phyloP scores from a whole-genome alignment of 106 monocot species.

The Dendrobium catenatum region DNA sequence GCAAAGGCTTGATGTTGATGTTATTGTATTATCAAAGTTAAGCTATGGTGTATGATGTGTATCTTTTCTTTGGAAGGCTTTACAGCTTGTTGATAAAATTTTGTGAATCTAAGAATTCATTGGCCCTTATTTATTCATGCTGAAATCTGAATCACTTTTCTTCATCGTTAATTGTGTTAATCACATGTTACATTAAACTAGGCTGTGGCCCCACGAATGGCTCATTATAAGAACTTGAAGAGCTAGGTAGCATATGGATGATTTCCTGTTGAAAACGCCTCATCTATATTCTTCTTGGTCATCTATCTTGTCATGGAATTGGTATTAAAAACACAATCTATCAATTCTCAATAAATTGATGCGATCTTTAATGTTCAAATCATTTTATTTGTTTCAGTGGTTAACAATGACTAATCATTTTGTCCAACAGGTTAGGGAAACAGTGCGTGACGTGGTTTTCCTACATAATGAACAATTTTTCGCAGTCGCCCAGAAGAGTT shows the following conservation, averaged over 20 bases:
- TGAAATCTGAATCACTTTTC: background rate
- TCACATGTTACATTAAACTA: background rate
- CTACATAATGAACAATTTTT: slow-evolving; percentile 81
- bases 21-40: background rate
- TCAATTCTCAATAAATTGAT: background rate
- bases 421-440: slow-evolving; percentile 79
- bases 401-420: slow-evolving; percentile 3
- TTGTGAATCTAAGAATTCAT: background rate
- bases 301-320: background rate
- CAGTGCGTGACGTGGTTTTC: slow-evolving; percentile 80
- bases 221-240: background rate
- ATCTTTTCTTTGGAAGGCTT: background rate
- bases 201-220: background rate
- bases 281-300: background rate
- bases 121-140: background rate
- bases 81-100: background rate
- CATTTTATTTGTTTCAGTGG: no score
- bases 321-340: background rate
- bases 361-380: background rate
- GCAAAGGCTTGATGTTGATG: no score
- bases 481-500: slow-evolving; percentile 93
- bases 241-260: background rate
- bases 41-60: background rate
- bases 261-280: background rate
- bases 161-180: background rate